phyloP scores from a whole-genome alignment of 257 asterid genomes.

The Cynanchum wilfordii region DNA sequence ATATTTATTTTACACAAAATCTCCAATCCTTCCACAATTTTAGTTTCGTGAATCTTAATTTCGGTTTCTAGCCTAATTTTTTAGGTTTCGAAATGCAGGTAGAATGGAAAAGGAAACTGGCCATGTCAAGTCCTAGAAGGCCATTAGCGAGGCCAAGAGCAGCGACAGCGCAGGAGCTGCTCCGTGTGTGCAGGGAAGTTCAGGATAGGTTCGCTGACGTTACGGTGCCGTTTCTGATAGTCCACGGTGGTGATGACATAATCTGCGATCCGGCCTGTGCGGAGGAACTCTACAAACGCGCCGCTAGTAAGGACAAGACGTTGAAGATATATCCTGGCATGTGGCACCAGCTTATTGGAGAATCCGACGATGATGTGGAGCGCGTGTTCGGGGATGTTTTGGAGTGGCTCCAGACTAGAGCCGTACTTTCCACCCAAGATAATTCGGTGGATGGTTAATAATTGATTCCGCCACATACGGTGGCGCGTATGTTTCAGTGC shows the following conservation, averaged over 20 bases:
- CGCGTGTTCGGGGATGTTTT: conserved; percentile 70
- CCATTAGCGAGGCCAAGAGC: conserved; percentile 70
- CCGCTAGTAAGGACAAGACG: conserved; percentile 70
- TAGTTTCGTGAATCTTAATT: background rate
- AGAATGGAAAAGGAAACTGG: conserved; percentile 89
- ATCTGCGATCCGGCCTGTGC: conserved; percentile 44
- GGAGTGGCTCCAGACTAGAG: conserved; percentile 55
- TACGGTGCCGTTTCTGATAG: conserved; percentile 63
- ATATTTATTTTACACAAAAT: background rate
- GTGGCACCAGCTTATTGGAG: conserved; percentile 95
- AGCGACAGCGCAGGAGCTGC: conserved; percentile 81
- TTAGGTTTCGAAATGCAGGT: conserved; percentile 33
- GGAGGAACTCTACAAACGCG: conserved; percentile 44
- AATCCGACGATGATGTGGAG: conserved; percentile 71
- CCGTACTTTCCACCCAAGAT: conserved; percentile 11
- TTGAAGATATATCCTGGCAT: conserved; percentile 65
- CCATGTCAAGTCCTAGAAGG: conserved; percentile 78
- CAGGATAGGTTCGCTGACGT: conserved; percentile 61
- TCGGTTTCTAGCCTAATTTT: background rate
- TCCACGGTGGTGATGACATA: conserved; percentile 68
- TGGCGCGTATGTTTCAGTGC: background rate
- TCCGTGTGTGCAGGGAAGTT: conserved; percentile 67
- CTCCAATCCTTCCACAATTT: background rate
- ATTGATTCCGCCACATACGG: background rate
- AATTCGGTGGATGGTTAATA: background rate